Evolutionary conservation across 1,284 basidiomycete species (phyloP).

Genomic region (Tilletia setariae): DNA sequence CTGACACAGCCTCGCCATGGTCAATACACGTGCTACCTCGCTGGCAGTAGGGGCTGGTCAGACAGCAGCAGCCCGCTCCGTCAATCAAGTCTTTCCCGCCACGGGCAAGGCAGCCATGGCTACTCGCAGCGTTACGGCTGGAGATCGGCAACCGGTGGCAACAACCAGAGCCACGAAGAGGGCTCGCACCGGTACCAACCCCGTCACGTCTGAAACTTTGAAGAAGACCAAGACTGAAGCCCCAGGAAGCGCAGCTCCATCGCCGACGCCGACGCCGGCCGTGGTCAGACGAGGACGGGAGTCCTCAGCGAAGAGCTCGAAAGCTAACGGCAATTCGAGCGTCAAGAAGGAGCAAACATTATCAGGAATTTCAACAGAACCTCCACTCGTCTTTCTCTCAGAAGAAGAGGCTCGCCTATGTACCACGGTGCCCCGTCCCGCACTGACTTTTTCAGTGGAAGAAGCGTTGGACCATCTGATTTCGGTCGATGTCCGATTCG

Average conservation of each 20-base stretch:
- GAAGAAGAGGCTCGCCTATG: neutral
- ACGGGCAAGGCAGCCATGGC: too few species aligned
- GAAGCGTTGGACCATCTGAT: slow-evolving; percentile 2
- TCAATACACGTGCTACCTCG: neutral
- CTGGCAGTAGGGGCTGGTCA: neutral
- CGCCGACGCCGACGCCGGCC: neutral
- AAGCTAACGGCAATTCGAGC: neutral
- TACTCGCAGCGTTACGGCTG: too few species aligned
- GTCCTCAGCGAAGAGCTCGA: neutral
- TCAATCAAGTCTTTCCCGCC: slow-evolving; percentile 6
- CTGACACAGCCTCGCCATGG: neutral
- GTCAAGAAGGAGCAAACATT: slow-evolving; percentile 12
- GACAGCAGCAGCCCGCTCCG: neutral
- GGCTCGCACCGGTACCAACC: neutral
- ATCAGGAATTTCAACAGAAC: neutral
- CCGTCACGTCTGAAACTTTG: neutral
- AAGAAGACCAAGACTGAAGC: neutral
- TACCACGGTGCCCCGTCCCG: neutral
- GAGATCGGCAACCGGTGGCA: neutral
- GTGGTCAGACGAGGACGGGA: neutral
- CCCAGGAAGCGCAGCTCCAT: neutral
- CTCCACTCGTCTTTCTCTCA: neutral
- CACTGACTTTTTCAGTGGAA: neutral
- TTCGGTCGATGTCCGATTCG: slow-evolving; percentile 12
- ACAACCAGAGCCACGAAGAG: neutral